A percentile compares a stretch with the other conserved stretches of the same genome.
phyloP scores from a whole-genome alignment of 1,284 basidiomycete genomes.

The Melampsora larici-populina region DNA sequence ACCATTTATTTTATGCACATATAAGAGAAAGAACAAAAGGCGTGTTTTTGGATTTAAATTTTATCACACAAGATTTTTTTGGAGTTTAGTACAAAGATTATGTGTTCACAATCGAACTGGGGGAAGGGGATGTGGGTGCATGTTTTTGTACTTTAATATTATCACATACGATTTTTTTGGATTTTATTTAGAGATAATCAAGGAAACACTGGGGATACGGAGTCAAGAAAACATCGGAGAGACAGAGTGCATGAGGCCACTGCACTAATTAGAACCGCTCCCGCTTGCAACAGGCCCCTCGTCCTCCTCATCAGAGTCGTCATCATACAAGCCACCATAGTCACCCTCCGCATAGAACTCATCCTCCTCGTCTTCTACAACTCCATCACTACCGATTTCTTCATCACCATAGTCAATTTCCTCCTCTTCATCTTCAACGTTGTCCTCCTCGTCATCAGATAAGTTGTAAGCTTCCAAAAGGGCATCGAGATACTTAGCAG shows the following conservation, averaged over 20 bases:
- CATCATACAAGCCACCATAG: slow-evolving; percentile 8
- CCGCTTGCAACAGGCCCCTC: not conserved
- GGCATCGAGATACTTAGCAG: slow-evolving; percentile 1
- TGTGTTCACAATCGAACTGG: not conserved
- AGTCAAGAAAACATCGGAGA: not conserved
- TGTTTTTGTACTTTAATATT: not conserved
- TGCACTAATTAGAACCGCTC: not conserved
- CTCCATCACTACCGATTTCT: not conserved
- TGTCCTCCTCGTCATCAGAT: not conserved
- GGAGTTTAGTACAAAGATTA: not conserved
- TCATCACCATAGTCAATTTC: not conserved
- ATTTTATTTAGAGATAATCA: not conserved
- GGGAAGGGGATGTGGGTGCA: not conserved
- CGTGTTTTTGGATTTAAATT: not conserved
- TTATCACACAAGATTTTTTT: slow-evolving; percentile 7
- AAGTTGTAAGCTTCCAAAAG: not conserved
- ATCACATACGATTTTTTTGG: not conserved
- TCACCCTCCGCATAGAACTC: not conserved
- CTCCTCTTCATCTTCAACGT: not conserved
- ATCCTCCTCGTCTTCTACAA: not conserved
- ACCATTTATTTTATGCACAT: too few species aligned
- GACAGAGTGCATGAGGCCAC: not conserved
- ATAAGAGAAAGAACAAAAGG: not conserved
- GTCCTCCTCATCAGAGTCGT: slow-evolving; percentile 6
- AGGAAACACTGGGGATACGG: not conserved